Evolutionary conservation across 2,329 filamentous ascomycete genomes (phyloP).

Genomic region (Neonectria faginata): DNA sequence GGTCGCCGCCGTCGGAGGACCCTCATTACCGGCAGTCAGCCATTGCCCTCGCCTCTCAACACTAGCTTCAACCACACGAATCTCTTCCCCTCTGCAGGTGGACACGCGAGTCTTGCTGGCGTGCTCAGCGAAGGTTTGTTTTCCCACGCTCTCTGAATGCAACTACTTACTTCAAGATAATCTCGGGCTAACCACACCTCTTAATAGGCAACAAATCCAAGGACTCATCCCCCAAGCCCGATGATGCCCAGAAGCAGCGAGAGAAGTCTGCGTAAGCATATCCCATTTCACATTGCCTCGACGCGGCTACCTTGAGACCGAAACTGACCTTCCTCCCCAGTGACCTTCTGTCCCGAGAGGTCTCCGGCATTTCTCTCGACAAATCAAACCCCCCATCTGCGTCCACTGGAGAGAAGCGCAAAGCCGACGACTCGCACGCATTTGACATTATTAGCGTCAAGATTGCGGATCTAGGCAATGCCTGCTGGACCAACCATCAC

Average conservation of each 20-base stretch:
- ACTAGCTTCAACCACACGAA: constrained; percentile 87
- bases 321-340: constrained; percentile 56
- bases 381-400: constrained; percentile 69
- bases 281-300: neutral
- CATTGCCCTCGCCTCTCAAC: constrained; percentile 93
- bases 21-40: constrained; percentile 96
- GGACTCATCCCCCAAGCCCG: constrained; percentile 63
- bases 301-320: neutral
- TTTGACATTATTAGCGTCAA: constrained; percentile 94
- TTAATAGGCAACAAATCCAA: constrained; percentile 51
- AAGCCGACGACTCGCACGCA: constrained; percentile 67
- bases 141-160: neutral
- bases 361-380: constrained; percentile 93
- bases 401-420: constrained; percentile 70
- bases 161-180: neutral
- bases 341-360: constrained; percentile 90
- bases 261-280: constrained; percentile 90
- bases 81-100: constrained; percentile 71
- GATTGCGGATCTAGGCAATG: constrained; percentile 97
- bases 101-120: constrained; percentile 83
- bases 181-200: constrained; percentile 26
- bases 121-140: constrained; percentile 82
- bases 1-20: constrained; percentile 90
- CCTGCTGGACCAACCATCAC: constrained; percentile 98
- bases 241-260: constrained; percentile 81